Evolutionary conservation across 768 basidiomycete species (phyloP), one percentile per base, ranked within the genome.

Genomic region (Hericium rajendrae): DNA sequence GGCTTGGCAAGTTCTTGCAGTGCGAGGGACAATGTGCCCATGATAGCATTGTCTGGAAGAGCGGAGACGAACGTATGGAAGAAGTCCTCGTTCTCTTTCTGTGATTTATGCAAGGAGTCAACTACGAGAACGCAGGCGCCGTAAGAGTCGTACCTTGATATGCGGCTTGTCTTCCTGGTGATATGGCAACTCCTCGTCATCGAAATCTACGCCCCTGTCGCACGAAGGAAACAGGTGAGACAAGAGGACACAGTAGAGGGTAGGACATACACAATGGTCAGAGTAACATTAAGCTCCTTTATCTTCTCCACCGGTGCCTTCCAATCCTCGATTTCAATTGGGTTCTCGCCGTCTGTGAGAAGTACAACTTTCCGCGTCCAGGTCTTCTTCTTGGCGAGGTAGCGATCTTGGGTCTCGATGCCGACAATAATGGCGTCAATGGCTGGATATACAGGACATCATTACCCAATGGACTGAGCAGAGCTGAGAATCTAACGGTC

Each of bases 401-500:
- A 81, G 1, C 70, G 65, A 38, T 79, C 76, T 64, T 97, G 86
- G 2, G 88, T 86, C 68, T 95, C 86, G 53, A 92, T 78, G 2
- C 79, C 91, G 9, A 97, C 91, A 60, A 97, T 86, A 32, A 97
- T 70, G 5, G 86, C 93, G 62, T 94, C 92, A 56, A 97, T 78
- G 2, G 91, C 94, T 88, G 64, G 3, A 3, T 28, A 46, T 46
- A 18, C n/a, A 20, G 18, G 16, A n/a, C 16, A 3, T 46, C 4
- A 20, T 46, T 20, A 5, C 4, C 6, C 32, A 32, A 2, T 32
- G 9, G 9, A 32, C 6, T 2, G 49, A 3, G 48, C 51, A 37
- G 24, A 50, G 22, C 1, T 11, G 4, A 38, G 38, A 24, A 0
- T 72, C 86, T 63, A 68, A 90, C 88, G 78, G 65, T 92, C 90